phyloP scores from a whole-genome alignment of 108 stramenopile genomes.

The Chaetoceros tenuissimus region DNA sequence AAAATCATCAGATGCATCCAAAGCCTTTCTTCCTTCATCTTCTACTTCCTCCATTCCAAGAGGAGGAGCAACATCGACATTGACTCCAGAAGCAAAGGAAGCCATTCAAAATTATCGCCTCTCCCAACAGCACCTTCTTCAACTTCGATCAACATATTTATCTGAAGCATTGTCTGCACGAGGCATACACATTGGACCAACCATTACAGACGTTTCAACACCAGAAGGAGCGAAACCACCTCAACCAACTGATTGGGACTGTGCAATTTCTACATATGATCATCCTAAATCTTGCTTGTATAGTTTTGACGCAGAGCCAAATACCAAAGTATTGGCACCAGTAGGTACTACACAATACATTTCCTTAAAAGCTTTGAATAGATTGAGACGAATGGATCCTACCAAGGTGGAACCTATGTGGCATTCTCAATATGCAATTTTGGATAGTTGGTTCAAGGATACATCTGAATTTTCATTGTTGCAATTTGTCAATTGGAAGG shows the following conservation, averaged over 20 bases:
- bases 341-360: conserved; percentile 62
- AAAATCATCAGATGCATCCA: no score
- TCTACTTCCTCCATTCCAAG: no score
- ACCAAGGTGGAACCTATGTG: conserved; percentile 87
- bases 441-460: conserved; percentile 61
- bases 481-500: conserved; percentile 57
- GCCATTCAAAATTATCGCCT: conserved; percentile 26
- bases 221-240: conserved; percentile 49
- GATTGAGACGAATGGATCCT: conserved; percentile 73
- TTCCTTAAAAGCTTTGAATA: conserved; percentile 58
- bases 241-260: conserved; percentile 81
- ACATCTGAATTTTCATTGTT: conserved; percentile 45
- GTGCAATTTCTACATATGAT: conserved; percentile 55
- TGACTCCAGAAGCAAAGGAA: neutral
- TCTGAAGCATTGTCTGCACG: conserved; percentile 63
- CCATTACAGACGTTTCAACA: conserved; percentile 40
- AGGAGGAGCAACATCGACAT: neutral
- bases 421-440: conserved; percentile 68
- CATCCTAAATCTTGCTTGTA: conserved; percentile 68
- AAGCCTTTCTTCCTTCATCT: no score
- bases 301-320: conserved; percentile 66
- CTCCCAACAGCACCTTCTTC: conserved; percentile 62
- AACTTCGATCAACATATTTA: conserved; percentile 53
- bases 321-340: conserved; percentile 74
- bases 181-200: conserved; percentile 33